Percentiles rank a stretch among this genome's conserved stretches.
phyloP scores from a whole-genome alignment of 805 yeast genomes.

The Torulaspora delbrueckii region DNA sequence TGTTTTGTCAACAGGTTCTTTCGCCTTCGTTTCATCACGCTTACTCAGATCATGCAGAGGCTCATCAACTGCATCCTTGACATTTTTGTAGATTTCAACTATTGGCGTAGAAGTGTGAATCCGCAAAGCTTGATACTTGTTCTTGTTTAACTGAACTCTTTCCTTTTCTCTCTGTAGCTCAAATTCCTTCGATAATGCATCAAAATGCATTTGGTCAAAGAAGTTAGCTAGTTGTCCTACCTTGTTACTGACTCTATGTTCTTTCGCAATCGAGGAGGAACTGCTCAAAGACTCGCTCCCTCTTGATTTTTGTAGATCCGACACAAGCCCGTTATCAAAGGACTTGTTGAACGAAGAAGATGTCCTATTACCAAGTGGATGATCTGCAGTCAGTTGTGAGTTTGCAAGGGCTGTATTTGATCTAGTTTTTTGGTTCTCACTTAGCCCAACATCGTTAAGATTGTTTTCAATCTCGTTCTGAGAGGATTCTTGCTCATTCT shows the following conservation, averaged over 20 bases:
- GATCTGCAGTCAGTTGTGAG: neutral
- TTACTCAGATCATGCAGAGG: constrained; percentile 34
- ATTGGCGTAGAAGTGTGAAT: constrained; percentile 75
- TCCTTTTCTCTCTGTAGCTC: constrained; percentile 82
- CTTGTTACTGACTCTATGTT: constrained; percentile 34
- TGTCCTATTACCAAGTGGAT: neutral
- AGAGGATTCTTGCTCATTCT: neutral
- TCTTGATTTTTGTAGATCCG: constrained; percentile 12
- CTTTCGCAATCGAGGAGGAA: constrained; percentile 14
- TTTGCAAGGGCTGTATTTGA: neutral
- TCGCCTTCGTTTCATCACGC: constrained; percentile 14
- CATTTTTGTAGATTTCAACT: constrained; percentile 84
- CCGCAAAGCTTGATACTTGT: constrained; percentile 63
- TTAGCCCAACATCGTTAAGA: neutral
- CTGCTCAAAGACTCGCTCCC: constrained; percentile 13
- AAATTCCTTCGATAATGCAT: constrained; percentile 76
- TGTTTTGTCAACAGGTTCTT: constrained; percentile 4
- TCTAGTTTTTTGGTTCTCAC: neutral
- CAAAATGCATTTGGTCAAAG: constrained; percentile 72
- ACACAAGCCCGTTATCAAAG: constrained; percentile 4
- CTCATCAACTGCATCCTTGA: constrained; percentile 78
- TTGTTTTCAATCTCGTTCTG: neutral
- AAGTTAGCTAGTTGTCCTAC: constrained; percentile 64
- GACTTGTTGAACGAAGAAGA: constrained; percentile 11
- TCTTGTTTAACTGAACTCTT: constrained; percentile 53